Base-by-base conservation (phyloP, 2,329 filamentous ascomycete genomes). In the Lasiodiplodia theobromae region DNA sequence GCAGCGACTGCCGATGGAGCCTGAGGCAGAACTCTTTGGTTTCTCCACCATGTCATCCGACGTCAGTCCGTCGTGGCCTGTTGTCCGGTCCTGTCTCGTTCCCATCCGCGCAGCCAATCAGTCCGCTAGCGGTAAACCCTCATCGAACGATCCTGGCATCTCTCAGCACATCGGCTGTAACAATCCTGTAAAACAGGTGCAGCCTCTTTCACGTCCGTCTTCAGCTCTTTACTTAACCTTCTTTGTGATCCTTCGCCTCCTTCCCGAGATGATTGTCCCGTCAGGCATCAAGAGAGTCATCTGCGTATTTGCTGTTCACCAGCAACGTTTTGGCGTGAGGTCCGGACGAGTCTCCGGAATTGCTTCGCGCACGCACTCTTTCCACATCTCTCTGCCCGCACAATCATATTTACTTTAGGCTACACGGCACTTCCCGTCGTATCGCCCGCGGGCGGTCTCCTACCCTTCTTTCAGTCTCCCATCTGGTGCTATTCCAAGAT, bases 21-120 rank as follows among this genome's bases (percentile, higher is more conserved):
- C 40, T 63, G 25, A 63, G 40, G 58, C 58, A 49, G 16, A 25
- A 63, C n/a, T 28, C 34, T n/a, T 11, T 10, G 21, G 21, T 5
- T 5, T 60, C 25, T 38, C 25, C 58, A 21, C 25, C 21, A 63
- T 56, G 28, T 49, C 60, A 52, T 49, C 44, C 47, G 47, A 64
- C 60, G 44, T 64, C 58, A 63, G 60, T n/a, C 10, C 51, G 60
- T 28, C 21, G 14, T 51, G 58, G 60, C 51, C 60, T 64, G 44
- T 28, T 47, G 38, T 31, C 10, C n/a, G 12, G 23, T 4, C n/a
- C n/a, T 52, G 21, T 49, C 23, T 31, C 56, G 21, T 34, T n/a
- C 28, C n/a, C 28, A 12, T 31, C 18, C 34, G 40, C 5, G 12
- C 31, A 40, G 12, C 51, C 44, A 47, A 47, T 47, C 6, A n/a